Conservation (phyloP, 176 grass and related monocot genomes). For the Rhynchospora pubera region DNA sequence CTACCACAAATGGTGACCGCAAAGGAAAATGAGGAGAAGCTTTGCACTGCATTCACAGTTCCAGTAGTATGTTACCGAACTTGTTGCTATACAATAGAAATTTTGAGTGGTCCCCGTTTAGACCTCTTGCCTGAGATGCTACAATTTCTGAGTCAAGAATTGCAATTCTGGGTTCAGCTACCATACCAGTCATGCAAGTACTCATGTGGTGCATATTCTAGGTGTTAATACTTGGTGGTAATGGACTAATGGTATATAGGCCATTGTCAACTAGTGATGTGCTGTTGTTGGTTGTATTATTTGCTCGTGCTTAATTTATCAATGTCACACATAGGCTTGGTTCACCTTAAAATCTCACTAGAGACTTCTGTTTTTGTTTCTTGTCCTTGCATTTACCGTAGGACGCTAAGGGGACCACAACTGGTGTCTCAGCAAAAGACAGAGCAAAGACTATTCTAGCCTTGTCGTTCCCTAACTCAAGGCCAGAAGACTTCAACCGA, state of each 20-base stretch:
- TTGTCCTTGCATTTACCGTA: constrained; percentile 16
- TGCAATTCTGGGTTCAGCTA: not conserved
- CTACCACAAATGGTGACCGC: constrained; percentile 79
- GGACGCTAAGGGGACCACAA: constrained; percentile 93
- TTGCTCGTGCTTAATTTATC: not conserved
- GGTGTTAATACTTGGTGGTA: not conserved
- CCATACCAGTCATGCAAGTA: constrained; percentile 1
- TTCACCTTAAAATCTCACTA: not conserved
- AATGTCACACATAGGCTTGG: not conserved
- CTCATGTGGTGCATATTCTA: not conserved
- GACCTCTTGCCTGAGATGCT: not conserved
- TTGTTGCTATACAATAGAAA: not conserved
- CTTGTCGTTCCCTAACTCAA: constrained; percentile 62
- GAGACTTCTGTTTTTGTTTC: not conserved
- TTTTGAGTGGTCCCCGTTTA: not conserved
- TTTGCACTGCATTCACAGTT: constrained; percentile 78
- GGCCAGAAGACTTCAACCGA: constrained; percentile 71
- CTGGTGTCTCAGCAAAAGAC: constrained; percentile 85
- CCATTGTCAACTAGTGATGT: not conserved
- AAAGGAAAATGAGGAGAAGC: constrained; percentile 95
- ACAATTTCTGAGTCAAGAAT: not conserved
- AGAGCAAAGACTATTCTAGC: constrained; percentile 62
- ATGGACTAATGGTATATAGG: not conserved
- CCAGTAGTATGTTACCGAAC: constrained; percentile 54
- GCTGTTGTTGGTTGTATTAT: not conserved